Evolutionary conservation across 2,329 filamentous ascomycete genomes (phyloP).

Genomic region (Trichoderma simmonsii): DNA sequence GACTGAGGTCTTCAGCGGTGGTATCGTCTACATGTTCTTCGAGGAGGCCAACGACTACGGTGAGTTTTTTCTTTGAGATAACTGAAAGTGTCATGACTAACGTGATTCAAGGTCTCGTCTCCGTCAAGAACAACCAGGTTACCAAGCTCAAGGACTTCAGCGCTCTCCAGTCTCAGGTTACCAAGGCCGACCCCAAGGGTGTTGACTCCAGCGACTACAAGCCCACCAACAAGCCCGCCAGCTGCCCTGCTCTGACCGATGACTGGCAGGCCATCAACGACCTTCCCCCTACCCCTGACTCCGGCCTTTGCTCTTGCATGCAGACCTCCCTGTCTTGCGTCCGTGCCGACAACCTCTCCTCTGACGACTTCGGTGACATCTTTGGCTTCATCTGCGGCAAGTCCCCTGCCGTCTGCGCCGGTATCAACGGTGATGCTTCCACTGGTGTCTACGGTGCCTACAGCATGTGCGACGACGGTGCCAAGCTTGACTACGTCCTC

Average conservation of each 20-base stretch:
- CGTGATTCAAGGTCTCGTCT: slow-evolving; percentile 60
- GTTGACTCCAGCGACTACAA: slow-evolving; percentile 67
- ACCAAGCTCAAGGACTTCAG: slow-evolving; percentile 72
- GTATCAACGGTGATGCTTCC: slow-evolving; percentile 65
- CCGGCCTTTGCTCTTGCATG: slow-evolving; percentile 83
- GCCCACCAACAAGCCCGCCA: slow-evolving; percentile 65
- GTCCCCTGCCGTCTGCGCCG: slow-evolving; percentile 56
- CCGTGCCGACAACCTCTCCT: slow-evolving; percentile 55
- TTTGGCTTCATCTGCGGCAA: slow-evolving; percentile 72
- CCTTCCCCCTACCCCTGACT: slow-evolving; percentile 81
- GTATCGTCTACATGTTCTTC: slow-evolving; percentile 99
- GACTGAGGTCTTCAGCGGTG: slow-evolving; percentile 85
- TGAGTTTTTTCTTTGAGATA: no score
- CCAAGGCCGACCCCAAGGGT: slow-evolving; percentile 62
- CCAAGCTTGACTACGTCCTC: slow-evolving; percentile 72
- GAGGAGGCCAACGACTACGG: slow-evolving; percentile 88
- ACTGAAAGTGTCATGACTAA: no score
- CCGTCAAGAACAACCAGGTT: slow-evolving; percentile 55
- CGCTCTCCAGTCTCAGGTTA: slow-evolving; percentile 67
- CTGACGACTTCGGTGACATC: slow-evolving; percentile 60
- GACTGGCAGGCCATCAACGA: slow-evolving; percentile 63
- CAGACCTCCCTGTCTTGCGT: slow-evolving; percentile 68
- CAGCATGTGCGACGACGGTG: slow-evolving; percentile 68
- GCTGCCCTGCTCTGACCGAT: slow-evolving; percentile 65
- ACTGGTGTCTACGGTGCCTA: slow-evolving; percentile 72